A percentile compares a stretch with the other conserved stretches of the same genome.
Conservation (phyloP, 441 rosid genomes). For the Corymbia citriodora region DNA sequence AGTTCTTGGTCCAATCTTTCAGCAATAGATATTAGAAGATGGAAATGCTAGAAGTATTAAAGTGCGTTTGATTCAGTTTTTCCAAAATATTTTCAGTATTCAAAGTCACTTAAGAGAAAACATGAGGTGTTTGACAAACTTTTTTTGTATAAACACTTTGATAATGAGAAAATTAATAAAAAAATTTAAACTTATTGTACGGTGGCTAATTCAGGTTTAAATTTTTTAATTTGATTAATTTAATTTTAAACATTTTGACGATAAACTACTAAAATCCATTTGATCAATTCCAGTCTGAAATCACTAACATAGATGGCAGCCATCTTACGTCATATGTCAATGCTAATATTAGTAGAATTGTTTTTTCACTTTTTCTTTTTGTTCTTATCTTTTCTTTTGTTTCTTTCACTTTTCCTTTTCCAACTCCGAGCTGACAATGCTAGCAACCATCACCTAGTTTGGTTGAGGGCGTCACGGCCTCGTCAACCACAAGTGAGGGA, state of each 20-base stretch:
- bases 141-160: neutral
- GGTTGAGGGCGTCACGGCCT: neutral
- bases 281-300: fast-evolving
- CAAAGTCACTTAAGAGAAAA: fast-evolving
- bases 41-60: fast-evolving
- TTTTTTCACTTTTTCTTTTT: neutral
- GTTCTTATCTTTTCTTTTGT: fast-evolving
- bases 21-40: neutral
- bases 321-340: fast-evolving
- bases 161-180: fast-evolving
- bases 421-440: neutral
- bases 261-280: fast-evolving
- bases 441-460: neutral
- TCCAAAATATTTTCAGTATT: fast-evolving
- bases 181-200: fast-evolving
- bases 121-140: neutral
- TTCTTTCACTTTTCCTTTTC: neutral
- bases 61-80: too few species aligned
- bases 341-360: too few species aligned
- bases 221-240: fast-evolving
- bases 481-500: neutral
- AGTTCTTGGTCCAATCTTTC: neutral
- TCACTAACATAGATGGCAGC: fast-evolving
- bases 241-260: fast-evolving
- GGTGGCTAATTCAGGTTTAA: fast-evolving